phyloP scores from a whole-genome alignment of 352 stramenopile genomes.

The Phytophthora brassicae region DNA sequence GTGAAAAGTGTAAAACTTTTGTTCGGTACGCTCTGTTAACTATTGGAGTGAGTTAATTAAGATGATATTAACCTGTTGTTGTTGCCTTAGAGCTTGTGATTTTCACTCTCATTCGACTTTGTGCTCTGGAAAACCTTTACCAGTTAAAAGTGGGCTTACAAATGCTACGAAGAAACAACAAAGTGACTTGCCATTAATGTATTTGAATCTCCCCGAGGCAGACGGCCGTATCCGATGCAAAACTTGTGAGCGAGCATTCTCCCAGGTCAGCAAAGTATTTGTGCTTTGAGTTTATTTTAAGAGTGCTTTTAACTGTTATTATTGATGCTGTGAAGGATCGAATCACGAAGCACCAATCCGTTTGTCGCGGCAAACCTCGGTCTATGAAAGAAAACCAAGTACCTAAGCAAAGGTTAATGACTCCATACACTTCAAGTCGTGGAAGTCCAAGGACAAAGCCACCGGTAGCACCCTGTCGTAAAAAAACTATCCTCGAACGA shows the following conservation, averaged over 20 bases:
- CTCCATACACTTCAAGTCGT: background rate
- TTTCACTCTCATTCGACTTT: conserved; percentile 27
- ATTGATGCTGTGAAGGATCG: conserved; percentile 37
- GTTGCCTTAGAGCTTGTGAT: conserved; percentile 22
- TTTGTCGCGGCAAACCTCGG: conserved; percentile 40
- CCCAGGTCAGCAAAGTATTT: background rate
- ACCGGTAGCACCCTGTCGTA: background rate
- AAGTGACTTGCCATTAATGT: conserved; percentile 3
- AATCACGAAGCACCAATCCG: conserved; percentile 70
- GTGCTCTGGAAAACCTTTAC: conserved; percentile 19
- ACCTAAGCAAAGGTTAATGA: background rate
- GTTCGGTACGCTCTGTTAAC: conserved; percentile 49
- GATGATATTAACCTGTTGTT: background rate
- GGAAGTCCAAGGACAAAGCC: background rate
- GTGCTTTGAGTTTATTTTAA: background rate
- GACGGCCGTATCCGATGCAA: conserved; percentile 63
- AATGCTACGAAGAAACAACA: background rate
- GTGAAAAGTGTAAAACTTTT: conserved; percentile 34
- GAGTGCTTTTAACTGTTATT: background rate
- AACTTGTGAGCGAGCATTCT: conserved; percentile 57
- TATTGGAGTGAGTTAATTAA: too few species aligned
- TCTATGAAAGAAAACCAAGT: conserved; percentile 7
- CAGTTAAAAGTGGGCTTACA: background rate
- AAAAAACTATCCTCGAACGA: conserved; percentile 6
- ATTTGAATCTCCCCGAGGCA: conserved; percentile 43